Evolutionary conservation across 169 alveolate genomes (phyloP).

Genomic region (Perkinsus marinus): DNA sequence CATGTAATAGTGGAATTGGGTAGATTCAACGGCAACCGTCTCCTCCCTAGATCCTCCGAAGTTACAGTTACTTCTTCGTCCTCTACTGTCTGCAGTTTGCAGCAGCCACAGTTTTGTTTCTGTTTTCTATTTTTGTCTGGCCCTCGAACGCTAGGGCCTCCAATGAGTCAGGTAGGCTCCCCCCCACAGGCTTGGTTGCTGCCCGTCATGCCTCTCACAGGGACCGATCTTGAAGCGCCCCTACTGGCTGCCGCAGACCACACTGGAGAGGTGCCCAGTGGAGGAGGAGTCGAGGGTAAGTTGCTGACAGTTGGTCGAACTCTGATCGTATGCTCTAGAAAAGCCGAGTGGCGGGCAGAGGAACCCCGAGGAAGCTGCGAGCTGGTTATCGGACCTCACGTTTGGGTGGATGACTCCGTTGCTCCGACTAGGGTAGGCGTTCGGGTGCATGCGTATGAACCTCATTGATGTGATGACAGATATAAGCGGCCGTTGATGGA

Average conservation of each 20-base stretch:
- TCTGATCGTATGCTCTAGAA: background rate
- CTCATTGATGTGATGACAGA: background rate
- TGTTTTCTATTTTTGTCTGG: background rate
- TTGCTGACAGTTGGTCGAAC: background rate
- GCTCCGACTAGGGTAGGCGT: background rate
- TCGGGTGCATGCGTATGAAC: no score
- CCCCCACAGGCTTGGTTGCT: background rate
- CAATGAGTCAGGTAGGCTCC: background rate
- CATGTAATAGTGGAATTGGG: background rate
- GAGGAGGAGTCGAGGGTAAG: background rate
- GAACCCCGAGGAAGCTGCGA: constrained; percentile 15
- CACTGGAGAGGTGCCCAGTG: background rate
- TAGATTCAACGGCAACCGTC: background rate
- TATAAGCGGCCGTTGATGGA: background rate
- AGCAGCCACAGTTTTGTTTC: background rate
- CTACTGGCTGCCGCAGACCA: background rate
- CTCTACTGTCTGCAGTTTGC: background rate
- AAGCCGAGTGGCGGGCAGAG: background rate
- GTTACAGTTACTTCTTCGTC: background rate
- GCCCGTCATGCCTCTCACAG: background rate
- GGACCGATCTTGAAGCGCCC: background rate
- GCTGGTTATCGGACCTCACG: constrained; percentile 21
- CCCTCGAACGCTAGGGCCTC: background rate
- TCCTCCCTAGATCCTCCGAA: background rate
- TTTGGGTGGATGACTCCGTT: constrained; percentile 19